Percentiles rank a stretch among this genome's conserved stretches.
phyloP scores from a whole-genome alignment of 164 flowering plant species.

The Echeveria elegans region DNA sequence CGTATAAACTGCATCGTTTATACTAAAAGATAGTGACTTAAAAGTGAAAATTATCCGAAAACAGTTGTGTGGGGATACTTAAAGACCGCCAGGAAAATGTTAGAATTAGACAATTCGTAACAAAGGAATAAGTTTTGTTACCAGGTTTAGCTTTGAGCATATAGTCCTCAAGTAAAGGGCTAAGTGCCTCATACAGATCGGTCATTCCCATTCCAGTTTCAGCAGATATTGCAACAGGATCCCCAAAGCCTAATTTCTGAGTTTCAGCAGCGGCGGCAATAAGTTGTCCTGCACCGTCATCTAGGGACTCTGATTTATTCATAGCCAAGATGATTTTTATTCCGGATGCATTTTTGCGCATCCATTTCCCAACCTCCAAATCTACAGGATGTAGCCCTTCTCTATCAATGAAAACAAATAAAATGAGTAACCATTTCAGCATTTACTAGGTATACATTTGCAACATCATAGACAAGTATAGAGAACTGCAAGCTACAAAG shows the following conservation, averaged over 20 bases:
- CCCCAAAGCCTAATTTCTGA: slow-evolving; percentile 73
- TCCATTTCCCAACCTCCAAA: slow-evolving; percentile 88
- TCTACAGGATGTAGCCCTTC: slow-evolving; percentile 86
- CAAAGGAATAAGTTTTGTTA: slow-evolving; percentile 17
- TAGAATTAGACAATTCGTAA: too few species aligned
- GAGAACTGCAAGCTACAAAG: background rate
- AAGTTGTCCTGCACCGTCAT: slow-evolving; percentile 51
- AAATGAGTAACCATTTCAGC: background rate
- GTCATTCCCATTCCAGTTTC: slow-evolving; percentile 93
- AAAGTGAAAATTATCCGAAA: background rate
- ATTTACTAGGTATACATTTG: background rate
- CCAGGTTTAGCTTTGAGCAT: slow-evolving; percentile 40
- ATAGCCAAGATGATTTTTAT: slow-evolving; percentile 55
- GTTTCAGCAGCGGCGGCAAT: slow-evolving; percentile 65
- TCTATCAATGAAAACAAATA: slow-evolving; percentile 24
- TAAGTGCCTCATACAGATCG: slow-evolving; percentile 61
- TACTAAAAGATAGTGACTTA: background rate
- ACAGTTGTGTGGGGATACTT: too few species aligned
- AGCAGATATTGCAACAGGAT: slow-evolving; percentile 87
- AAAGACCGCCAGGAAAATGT: too few species aligned
- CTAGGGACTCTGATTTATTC: slow-evolving; percentile 85
- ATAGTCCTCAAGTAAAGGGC: slow-evolving; percentile 67
- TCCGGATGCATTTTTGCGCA: slow-evolving; percentile 73
- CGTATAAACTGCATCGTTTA: background rate
- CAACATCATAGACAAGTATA: background rate